Evolutionary conservation across 805 yeast species (phyloP).

Genomic region (Saccharomyces mikatae): DNA sequence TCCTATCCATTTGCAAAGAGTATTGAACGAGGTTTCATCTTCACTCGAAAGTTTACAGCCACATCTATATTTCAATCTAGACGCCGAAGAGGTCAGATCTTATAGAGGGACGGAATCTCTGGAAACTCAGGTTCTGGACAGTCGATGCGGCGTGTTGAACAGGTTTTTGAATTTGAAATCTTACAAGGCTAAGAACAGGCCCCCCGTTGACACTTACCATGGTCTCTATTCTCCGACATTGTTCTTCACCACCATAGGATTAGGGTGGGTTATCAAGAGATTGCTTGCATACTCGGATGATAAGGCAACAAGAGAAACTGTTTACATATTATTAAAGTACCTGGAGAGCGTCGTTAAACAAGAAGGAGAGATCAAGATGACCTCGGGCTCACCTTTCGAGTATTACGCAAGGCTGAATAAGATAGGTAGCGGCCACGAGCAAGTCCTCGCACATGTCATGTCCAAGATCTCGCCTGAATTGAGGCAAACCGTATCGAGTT

Average conservation of each 20-base stretch:
- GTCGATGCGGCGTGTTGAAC: conserved; percentile 1
- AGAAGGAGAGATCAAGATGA: no score
- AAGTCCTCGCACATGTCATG: neutral
- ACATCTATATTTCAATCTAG: conserved; percentile 3
- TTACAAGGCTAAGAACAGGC: no score
- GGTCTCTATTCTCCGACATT: conserved; percentile 10
- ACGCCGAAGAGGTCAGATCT: neutral
- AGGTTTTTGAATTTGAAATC: no score
- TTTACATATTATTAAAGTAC: conserved; percentile 10
- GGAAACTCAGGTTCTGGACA: conserved; percentile 8
- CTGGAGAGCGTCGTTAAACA: no score
- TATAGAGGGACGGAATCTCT: conserved; percentile 5
- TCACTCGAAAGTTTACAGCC: conserved; percentile 6
- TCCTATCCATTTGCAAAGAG: conserved; percentile 3
- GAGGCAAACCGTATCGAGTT: no score
- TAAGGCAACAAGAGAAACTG: conserved; percentile 6
- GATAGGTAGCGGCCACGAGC: neutral
- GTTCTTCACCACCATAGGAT: conserved; percentile 7
- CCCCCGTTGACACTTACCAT: no score
- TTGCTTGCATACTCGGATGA: conserved; percentile 4
- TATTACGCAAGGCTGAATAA: neutral
- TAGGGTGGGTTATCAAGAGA: no score
- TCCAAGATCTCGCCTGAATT: neutral
- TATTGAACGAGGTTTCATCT: no score
- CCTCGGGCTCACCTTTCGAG: neutral